Base-by-base conservation (phyloP, 768 basidiomycete genomes). In the Psilocybe cubensis region DNA sequence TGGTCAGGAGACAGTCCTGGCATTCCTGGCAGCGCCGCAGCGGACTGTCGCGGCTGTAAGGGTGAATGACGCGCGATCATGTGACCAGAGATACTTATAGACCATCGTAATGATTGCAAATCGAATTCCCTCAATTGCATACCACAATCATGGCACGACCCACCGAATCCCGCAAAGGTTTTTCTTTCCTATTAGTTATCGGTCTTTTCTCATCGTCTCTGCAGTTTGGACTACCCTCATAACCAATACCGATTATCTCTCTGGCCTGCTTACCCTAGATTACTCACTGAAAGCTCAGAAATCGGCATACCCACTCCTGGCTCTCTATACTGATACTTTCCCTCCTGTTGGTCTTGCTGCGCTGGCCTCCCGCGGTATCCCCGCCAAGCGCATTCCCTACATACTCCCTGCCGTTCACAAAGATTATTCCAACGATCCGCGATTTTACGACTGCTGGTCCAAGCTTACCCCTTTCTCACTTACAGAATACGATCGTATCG, bases 401-500 rank as follows among this genome's bases (percentile, higher is more conserved):
- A 41, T 53, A 28, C 52, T 53, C 28, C 52, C 52, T 21, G 28
- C 52, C 28, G 21, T 53, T 27, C 52, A 53, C 14, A 53, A 53
- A 20, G 52, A 53, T 29, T 53, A 53, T 42, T 43, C 52, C 52
- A 53, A 53, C 52, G 52, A 53, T 20, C 52, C 52, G 9, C 52
- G 52, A 5, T 53, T 53, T 20, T 53, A 53, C 42, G 52, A 53
- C 41, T 53, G 52, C 40, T 53, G 52, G 52, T 53, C 52, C 41
- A 53, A 53, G 25, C 52, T 53, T 53, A 53, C 52, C 41, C 52
- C 52, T 53, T 53, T 53, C 41, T 53, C 52, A 44, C 28, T 53
- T 10, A 53, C 40, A 28, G 52, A 53, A 29, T 53, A 53, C 31
- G 52, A 53, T 29, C 52, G 52, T 29, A 43, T 53, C 40, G 52